These are phyloP conservation scores for Ogataea methylovora DNA, from an alignment of 805 yeast species.

Conservation along the genomic window DNA sequence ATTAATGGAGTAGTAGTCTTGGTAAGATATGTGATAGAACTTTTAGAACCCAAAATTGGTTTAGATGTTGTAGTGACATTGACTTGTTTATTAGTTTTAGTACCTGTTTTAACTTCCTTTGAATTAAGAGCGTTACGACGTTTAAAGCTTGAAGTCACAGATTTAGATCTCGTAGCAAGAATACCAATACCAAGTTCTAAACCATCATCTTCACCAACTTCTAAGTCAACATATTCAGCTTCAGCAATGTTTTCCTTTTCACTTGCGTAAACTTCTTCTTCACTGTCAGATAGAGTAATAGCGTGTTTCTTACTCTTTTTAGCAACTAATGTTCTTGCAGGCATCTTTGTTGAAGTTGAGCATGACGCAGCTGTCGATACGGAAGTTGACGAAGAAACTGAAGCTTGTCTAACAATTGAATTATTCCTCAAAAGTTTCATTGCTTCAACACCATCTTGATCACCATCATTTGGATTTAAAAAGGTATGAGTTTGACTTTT, in stretches of 20 bases:
- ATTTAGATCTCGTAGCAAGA: slow-evolving; percentile 15
- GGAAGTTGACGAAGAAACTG: neutral
- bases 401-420: slow-evolving; percentile 3
- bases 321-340: slow-evolving; percentile 52
- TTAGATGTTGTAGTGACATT: slow-evolving; percentile 22
- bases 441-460: slow-evolving; percentile 26
- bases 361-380: neutral
- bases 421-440: slow-evolving; percentile 24
- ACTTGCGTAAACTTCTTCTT: neutral
- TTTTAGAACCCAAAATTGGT: slow-evolving; percentile 14
- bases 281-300: too few relatives aligned
- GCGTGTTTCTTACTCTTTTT: slow-evolving; percentile 18
- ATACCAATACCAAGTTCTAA: slow-evolving; percentile 11
- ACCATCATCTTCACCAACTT: neutral
- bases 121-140: slow-evolving; percentile 1
- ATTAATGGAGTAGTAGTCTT: neutral
- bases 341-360: slow-evolving; percentile 47
- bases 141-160: slow-evolving; percentile 23
- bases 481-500: neutral
- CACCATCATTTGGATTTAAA: slow-evolving; percentile 26
- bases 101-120: slow-evolving; percentile 10
- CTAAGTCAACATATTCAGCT: neutral
- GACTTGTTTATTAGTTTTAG: slow-evolving; percentile 18
- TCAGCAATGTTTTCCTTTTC: neutral
- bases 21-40: slow-evolving; percentile 21